Conservation (phyloP, 306 rosid genomes). For the Rubus idaeus region DNA sequence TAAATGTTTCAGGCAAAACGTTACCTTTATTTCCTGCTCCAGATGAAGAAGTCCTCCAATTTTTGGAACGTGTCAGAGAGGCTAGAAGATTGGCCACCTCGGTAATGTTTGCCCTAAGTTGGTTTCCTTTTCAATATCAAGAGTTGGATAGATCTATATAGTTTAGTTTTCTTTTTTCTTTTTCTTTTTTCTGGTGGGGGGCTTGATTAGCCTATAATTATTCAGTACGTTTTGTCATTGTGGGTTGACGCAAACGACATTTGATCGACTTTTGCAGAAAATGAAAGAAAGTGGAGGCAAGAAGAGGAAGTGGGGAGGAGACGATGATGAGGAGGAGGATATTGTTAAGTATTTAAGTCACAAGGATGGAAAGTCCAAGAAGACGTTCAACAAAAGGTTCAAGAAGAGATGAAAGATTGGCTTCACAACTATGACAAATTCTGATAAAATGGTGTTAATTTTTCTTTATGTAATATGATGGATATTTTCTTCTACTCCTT, state of each 20-base stretch:
- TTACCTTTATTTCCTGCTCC: neutral
- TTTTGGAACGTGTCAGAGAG: neutral
- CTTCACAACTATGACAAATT: neutral
- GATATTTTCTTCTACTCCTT: too few relatives aligned
- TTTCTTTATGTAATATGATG: too few relatives aligned
- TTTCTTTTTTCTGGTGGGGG: too few relatives aligned
- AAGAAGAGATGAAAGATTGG: neutral
- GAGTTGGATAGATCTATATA: neutral
- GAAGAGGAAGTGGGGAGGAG: neutral
- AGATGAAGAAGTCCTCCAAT: neutral
- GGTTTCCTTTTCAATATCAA: neutral
- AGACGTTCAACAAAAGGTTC: neutral
- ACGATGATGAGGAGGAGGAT: neutral
- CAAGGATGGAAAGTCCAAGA: neutral
- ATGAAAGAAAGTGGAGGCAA: neutral
- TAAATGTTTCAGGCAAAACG: slow-evolving; percentile 46
- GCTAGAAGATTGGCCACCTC: neutral
- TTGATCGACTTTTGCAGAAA: slow-evolving; percentile 1
- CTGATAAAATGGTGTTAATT: slow-evolving; percentile 45
- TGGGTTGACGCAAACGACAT: neutral
- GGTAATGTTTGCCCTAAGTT: neutral
- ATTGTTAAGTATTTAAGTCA: neutral
- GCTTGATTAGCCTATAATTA: too few relatives aligned
- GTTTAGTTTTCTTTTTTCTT: too few relatives aligned
- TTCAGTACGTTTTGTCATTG: too few relatives aligned